phyloP scores from a whole-genome alignment of 805 yeast genomes.

The Maudiozyma turicensis region DNA sequence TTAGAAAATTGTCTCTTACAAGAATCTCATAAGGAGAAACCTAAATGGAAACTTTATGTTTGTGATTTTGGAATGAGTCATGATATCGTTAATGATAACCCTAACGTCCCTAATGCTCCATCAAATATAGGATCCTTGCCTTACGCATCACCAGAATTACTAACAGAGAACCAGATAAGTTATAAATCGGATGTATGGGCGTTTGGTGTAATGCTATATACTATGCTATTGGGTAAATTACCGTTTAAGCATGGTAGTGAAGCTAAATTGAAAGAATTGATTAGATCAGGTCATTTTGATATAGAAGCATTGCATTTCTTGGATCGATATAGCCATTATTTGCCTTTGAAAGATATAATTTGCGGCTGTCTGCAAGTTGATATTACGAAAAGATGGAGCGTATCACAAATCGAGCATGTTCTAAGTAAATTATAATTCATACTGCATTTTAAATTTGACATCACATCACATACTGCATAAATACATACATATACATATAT shows the following conservation, averaged over 20 bases:
- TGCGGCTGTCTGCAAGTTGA: conserved; percentile 46
- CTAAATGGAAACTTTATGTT: conserved; percentile 36
- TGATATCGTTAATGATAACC: background rate
- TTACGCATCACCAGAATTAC: conserved; percentile 82
- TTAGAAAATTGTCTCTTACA: conserved; percentile 70
- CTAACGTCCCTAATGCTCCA: background rate
- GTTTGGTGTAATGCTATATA: conserved; percentile 66
- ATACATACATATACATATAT: too few species aligned
- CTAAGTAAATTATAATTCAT: background rate
- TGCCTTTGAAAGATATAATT: conserved; percentile 29
- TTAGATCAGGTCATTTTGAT: conserved; percentile 57
- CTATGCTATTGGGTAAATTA: conserved; percentile 61
- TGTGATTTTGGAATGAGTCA: conserved; percentile 89
- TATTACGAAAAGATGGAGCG: conserved; percentile 41
- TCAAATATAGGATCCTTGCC: conserved; percentile 76
- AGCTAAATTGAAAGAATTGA: conserved; percentile 66
- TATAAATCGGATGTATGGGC: conserved; percentile 87
- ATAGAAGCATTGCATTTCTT: conserved; percentile 35
- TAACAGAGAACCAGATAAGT: conserved; percentile 31
- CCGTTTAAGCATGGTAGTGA: conserved; percentile 83
- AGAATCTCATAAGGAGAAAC: conserved; percentile 19
- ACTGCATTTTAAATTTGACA: background rate
- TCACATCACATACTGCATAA: background rate
- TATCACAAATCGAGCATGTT: conserved; percentile 30
- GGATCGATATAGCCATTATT: conserved; percentile 16